Base-by-base conservation (phyloP, 495 filamentous ascomycete species). In the Podospora bellae-mahoneyi region DNA sequence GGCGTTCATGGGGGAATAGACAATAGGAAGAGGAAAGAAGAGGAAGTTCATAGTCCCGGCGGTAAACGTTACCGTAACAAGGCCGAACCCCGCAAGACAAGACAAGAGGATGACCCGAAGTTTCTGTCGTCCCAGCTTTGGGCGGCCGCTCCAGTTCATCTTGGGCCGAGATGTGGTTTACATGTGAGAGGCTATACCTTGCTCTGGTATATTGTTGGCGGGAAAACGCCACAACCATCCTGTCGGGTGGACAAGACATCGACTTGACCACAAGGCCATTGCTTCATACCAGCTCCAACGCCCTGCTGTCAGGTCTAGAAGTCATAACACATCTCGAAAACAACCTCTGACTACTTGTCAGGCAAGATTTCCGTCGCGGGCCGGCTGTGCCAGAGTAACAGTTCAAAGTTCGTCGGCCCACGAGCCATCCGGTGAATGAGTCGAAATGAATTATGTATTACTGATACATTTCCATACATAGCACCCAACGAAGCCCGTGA, bases 191-290 rank as follows among this genome's bases (percentile, higher is more conserved):
- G 15, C 6, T 48, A 48, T 16, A 18, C 39, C 39, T 48, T 48
- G 39, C 5, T 48, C 39, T 48, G 39, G 18, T 16, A 48, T 16
- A 2, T 48, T 2, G 9, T 48, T 48, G 59, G 59, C 26, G 26
- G 59, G 23, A 28, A 61, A 61, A 61, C 27, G 59, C 59, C 59
- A 61, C 59, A 61, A 18, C 59, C 59, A 61, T 18, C 16, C 59
- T 61, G 26, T 61, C 59, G 59, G 59, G 5, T 48, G 39, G 39
- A 48, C 39, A 48, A 48, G 39, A 48, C 39, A 48, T 48, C 39
- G 15, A 48, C 39, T 48, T 16, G 39, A 16, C 39, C 39, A 13
- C 39, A 16, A 23, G 23, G 23, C 23, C 23, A 23, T 23, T 2
- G 7, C 7, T 13, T 48, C 39, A 10, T 48, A 18, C 39, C 15